phyloP scores from a whole-genome alignment of 2,329 filamentous ascomycete genomes.

The Clarireedia hainanense region DNA sequence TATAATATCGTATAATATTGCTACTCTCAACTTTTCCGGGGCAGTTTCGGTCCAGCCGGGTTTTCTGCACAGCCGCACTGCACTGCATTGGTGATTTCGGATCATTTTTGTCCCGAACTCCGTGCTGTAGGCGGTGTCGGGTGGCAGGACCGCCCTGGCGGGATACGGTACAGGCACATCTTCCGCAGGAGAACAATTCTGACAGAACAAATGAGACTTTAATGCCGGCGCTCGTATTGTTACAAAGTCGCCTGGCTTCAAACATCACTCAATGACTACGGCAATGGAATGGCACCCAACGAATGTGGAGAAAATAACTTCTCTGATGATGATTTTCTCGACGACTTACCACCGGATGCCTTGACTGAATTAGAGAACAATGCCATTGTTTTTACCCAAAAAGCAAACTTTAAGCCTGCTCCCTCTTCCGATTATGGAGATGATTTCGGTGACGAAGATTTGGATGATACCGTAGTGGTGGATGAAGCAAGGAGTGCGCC shows the following conservation, averaged over 20 bases:
- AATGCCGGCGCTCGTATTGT: neutral
- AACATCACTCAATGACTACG: conserved; percentile 23
- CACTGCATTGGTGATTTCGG: neutral
- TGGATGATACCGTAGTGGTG: conserved; percentile 50
- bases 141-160: neutral
- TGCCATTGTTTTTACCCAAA: conserved; percentile 50
- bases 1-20: too few species aligned
- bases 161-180: too few species aligned
- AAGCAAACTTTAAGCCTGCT: conserved; percentile 13
- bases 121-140: conserved; percentile 9
- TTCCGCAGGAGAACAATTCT: too few species aligned
- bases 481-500: conserved; percentile 26
- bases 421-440: conserved; percentile 33
- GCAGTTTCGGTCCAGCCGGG: too few species aligned
- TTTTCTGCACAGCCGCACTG: too few species aligned
- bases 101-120: neutral
- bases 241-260: neutral
- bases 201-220: neutral
- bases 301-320: conserved; percentile 46
- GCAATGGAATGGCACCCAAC: conserved; percentile 30
- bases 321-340: conserved; percentile 57
- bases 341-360: conserved; percentile 48
- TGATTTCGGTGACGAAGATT: conserved; percentile 30
- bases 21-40: too few species aligned
- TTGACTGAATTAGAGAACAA: conserved; percentile 57